These are phyloP conservation scores for Inga oerstediana DNA, from an alignment of 306 rosid genomes.

Conservation along the genomic window DNA sequence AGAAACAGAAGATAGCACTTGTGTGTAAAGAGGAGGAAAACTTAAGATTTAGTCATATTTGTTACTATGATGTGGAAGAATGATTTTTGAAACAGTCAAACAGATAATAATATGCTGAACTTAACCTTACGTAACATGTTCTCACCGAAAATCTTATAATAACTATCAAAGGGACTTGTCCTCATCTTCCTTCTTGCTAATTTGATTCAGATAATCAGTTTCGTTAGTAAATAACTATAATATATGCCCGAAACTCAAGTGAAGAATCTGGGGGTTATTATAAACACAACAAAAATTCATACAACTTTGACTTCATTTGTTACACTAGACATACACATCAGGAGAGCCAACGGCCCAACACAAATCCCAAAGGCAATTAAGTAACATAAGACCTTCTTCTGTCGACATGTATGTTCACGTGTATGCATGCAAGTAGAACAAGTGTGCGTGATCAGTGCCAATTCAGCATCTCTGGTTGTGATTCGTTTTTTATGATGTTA, in stretches of 20 bases:
- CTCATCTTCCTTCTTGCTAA: background rate
- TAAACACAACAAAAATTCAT: slow-evolving; percentile 22
- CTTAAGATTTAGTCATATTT: background rate
- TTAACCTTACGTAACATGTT: background rate
- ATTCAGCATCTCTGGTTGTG: slow-evolving; percentile 3
- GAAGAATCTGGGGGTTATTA: background rate
- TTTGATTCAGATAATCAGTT: slow-evolving; percentile 1
- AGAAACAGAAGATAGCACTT: background rate
- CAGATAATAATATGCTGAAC: background rate
- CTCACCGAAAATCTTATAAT: background rate
- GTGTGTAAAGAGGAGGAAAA: background rate
- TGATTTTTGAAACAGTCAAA: background rate
- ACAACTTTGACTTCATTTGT: background rate
- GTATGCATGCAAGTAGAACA: slow-evolving; percentile 5
- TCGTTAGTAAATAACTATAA: slow-evolving; percentile 3
- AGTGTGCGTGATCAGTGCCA: slow-evolving; percentile 30
- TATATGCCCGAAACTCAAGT: background rate
- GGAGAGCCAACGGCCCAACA: background rate
- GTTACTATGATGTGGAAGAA: background rate
- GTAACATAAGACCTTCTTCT: slow-evolving; percentile 5
- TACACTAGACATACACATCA: background rate
- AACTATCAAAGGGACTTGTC: background rate
- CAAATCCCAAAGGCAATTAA: slow-evolving; percentile 8
- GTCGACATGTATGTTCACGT: slow-evolving; percentile 21
- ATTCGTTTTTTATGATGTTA: slow-evolving; percentile 2